Evolutionary conservation across 306 rosid genomes (phyloP).

Genomic region (Prunus dulcis): DNA sequence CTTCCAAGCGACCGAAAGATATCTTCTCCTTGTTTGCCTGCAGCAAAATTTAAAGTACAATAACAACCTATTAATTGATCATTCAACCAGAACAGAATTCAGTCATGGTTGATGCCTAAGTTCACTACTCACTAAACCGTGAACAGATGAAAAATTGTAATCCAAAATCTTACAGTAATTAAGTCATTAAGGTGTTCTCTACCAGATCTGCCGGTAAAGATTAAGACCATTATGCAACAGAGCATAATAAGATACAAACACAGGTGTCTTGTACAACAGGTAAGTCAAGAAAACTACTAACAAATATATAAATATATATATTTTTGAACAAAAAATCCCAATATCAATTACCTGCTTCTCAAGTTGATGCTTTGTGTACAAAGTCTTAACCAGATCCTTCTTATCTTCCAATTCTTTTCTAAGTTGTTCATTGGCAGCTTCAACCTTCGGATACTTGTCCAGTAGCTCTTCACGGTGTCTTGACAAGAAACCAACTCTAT

Average conservation of each 20-base stretch:
- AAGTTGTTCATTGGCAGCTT: constrained; percentile 78
- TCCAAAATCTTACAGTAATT: background rate
- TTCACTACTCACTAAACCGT: background rate
- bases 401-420: constrained; percentile 82
- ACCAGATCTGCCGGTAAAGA: background rate
- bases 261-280: no score
- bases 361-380: constrained; percentile 82
- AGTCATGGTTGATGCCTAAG: background rate
- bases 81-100: background rate
- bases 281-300: background rate
- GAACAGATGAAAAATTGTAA: no score
- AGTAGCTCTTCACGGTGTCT: constrained; percentile 78
- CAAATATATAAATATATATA: background rate
- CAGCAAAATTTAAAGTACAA: constrained; percentile 27
- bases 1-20: constrained; percentile 78
- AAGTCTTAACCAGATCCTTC: constrained; percentile 73
- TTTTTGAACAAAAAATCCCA: background rate
- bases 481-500: constrained; percentile 71
- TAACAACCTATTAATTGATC: background rate
- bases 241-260: no score
- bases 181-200: no score
- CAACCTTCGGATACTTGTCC: constrained; percentile 62
- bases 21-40: constrained; percentile 98
- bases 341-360: constrained; percentile 75
- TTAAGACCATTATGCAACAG: background rate